phyloP scores from a whole-genome alignment of 1,139 yeast genomes.

The Nakaseomyces glabratus region DNA sequence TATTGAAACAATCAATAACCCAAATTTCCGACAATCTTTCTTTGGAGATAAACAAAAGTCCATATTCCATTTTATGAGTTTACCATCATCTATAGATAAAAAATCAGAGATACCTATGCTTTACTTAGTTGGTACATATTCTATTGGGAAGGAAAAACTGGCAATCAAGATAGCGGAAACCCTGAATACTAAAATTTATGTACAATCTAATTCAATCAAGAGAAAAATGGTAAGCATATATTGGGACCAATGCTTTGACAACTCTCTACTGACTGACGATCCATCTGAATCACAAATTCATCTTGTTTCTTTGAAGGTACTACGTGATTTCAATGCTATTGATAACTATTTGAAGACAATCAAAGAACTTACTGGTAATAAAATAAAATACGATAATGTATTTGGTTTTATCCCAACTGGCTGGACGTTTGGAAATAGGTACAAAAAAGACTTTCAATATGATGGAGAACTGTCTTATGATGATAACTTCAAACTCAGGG shows the following conservation, averaged over 20 bases:
- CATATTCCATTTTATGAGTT: constrained; percentile 36
- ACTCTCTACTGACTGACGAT: constrained; percentile 34
- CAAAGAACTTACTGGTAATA: constrained; percentile 24
- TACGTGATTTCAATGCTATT: constrained; percentile 35
- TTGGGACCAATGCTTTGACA: constrained; percentile 8
- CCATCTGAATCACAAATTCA: constrained; percentile 54
- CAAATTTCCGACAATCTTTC: constrained; percentile 1
- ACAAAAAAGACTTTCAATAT: constrained; percentile 2
- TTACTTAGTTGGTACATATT: constrained; percentile 71
- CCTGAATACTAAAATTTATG: constrained; percentile 20
- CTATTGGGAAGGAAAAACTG: constrained; percentile 82
- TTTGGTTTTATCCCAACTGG: constrained; percentile 77
- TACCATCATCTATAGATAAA: constrained; percentile 4
- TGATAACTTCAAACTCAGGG: constrained; percentile 10
- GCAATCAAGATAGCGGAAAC: constrained; percentile 40
- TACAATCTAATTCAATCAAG: constrained; percentile 15
- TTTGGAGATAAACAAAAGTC: constrained; percentile 34
- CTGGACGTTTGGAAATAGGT: constrained; percentile 49
- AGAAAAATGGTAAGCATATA: constrained; percentile 13
- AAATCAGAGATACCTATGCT: constrained; percentile 38
- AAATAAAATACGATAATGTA: constrained; percentile 36
- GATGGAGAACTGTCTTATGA: constrained; percentile 9
- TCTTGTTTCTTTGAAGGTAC: constrained; percentile 52
- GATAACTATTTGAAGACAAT: constrained; percentile 45
- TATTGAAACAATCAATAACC: constrained; percentile 31